A percentile compares a stretch with the other conserved stretches of the same genome.
Evolutionary conservation across 2,329 filamentous ascomycete species (phyloP).

Genomic region (Macrophomina phaseolina): DNA sequence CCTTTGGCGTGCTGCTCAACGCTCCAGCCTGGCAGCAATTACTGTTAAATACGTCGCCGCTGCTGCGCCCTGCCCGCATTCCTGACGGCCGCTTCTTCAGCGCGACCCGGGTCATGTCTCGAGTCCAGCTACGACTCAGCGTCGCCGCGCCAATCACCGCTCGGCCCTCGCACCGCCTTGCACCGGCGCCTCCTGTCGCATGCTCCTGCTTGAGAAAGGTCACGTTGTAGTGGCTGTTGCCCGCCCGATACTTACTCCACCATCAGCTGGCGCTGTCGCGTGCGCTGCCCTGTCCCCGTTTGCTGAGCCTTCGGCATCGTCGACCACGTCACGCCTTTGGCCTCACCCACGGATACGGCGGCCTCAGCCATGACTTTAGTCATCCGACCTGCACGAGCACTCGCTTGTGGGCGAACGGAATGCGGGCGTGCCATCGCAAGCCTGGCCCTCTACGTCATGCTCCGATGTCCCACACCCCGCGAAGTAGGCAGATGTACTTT

Average conservation of each 20-base stretch:
- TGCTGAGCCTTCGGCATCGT: not conserved
- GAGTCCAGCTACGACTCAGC: conserved; percentile 11
- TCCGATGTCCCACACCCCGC: not conserved
- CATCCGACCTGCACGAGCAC: not conserved
- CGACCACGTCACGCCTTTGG: conserved; percentile 13
- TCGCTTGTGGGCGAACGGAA: not conserved
- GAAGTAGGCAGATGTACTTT: not conserved
- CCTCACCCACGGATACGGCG: not conserved
- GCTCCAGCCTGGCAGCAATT: conserved; percentile 7
- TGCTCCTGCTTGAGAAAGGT: conserved; percentile 20
- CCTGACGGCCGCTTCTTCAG: conserved; percentile 16
- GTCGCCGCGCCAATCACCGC: conserved; percentile 18
- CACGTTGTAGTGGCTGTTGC: conserved; percentile 20
- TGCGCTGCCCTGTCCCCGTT: not conserved
- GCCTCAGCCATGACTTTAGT: not conserved
- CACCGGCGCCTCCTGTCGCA: conserved; percentile 25
- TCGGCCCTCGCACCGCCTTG: conserved; percentile 20
- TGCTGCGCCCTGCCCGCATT: conserved; percentile 14
- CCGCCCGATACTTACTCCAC: conserved; percentile 12
- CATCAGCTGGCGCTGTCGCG: conserved; percentile 23
- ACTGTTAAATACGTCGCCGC: not conserved
- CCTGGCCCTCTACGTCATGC: not conserved
- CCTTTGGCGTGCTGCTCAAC: conserved; percentile 11
- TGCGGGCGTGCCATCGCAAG: not conserved
- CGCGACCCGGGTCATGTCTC: conserved; percentile 23